phyloP scores from a whole-genome alignment of 1,139 yeast species.

The Debaryomyces udenii region DNA sequence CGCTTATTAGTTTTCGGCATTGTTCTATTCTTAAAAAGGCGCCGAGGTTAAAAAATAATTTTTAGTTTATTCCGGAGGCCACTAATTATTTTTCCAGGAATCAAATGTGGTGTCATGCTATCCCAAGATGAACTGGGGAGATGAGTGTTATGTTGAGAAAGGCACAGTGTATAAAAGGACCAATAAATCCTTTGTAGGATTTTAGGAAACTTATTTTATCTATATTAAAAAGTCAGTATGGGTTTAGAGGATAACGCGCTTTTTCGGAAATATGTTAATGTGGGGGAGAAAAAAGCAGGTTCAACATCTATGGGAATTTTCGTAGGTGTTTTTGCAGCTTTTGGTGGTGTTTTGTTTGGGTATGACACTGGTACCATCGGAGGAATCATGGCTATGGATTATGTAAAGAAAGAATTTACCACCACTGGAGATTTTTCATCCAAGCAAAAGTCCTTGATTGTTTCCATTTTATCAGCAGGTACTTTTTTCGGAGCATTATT shows the following conservation, averaged over 20 bases:
- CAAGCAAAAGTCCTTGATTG: conserved; percentile 63
- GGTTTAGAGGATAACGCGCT: conserved; percentile 42
- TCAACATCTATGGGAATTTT: conserved; percentile 51
- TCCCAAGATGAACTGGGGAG: too few species aligned
- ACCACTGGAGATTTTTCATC: conserved; percentile 42
- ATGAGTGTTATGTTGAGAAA: too few species aligned
- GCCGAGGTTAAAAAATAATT: too few species aligned
- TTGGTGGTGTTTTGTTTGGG: conserved; percentile 72
- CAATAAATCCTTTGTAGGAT: too few species aligned
- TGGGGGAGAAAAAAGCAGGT: conserved; percentile 51
- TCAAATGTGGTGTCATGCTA: too few species aligned
- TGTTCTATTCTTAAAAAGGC: too few species aligned
- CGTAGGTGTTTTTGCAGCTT: conserved; percentile 55
- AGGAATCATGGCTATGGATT: conserved; percentile 74
- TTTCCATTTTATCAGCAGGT: conserved; percentile 71
- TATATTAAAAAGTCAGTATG: conserved; percentile 21
- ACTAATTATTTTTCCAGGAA: too few species aligned
- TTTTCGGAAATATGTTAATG: conserved; percentile 34
- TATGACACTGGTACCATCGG: conserved; percentile 82
- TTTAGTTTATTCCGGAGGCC: too few species aligned
- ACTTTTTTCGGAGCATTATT: conserved; percentile 68
- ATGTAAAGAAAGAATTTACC: conserved; percentile 57
- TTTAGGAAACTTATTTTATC: too few species aligned
- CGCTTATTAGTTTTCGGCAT: too few species aligned
- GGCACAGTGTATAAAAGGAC: too few species aligned